Evolutionary conservation across 2,329 filamentous ascomycete species (phyloP), one percentile per base, ranked within the genome.

Genomic region (Metarhizium rileyi): DNA sequence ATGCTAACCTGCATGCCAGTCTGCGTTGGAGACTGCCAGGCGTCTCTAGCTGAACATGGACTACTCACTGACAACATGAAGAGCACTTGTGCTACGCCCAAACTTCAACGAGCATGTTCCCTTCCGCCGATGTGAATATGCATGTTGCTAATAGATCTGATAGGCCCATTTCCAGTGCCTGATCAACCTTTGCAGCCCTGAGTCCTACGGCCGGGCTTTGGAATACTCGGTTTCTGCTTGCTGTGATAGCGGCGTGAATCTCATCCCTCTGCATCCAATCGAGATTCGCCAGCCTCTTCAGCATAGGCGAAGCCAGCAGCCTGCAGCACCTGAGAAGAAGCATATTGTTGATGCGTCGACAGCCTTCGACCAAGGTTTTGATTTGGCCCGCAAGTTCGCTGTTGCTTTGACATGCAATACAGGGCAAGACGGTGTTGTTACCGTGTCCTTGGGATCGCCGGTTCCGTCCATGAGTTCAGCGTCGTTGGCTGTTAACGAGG

Each of bases 81-180:
- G 28, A 48, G 38, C 41, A 48, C 58, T 28, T 60, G 58, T 46
- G 41, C 35, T 14, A 45, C 46, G 20, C 33, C 49, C 30, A 30
- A 45, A 20, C 49, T 49, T 41, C 49, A 53, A 51, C 46, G 27
- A 43, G 52, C 49, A 41, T n/a, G 52, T n/a, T 10, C 10, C 16
- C 22, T 14, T 45, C 20, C 28, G 16, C 9, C 23, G 7, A 28
- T 30, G 18, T 14, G 8, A 6, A 20, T 26, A 20, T 7, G 4
- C 35, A 20, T 18, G 10, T 18, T 30, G 25, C 26, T 45, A 12
- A 45, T 16, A 18, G 10, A 3, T 5, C 10, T 7, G 22, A 49
- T 16, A 67, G 65, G 55, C 58, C 30, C 52, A 66, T 14, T 67
- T 65, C 33, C 54, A 60, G 30, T 67, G 65, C 44, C 53, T 67